A percentile compares a stretch with the other conserved stretches of the same genome.
Conservation (phyloP, 495 filamentous ascomycete genomes). For the Bathelium albidoporum region DNA sequence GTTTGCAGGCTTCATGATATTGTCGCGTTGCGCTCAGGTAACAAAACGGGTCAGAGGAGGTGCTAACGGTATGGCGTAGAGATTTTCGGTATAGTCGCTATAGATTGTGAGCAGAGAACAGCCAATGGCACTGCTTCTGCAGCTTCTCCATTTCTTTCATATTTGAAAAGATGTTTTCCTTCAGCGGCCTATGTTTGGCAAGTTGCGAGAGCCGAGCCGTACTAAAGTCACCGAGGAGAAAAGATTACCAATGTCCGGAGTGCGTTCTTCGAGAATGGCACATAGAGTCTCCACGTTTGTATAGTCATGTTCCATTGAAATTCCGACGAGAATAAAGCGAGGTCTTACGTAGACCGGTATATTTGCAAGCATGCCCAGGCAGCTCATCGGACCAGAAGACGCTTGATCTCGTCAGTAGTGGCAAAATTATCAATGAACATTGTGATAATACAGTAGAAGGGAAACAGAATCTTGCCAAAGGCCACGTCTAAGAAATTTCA, state of each 20-base stretch:
- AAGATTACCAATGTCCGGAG: background rate
- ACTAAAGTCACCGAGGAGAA: background rate
- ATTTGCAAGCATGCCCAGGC: background rate
- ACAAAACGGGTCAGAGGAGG: background rate
- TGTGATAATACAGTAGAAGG: background rate
- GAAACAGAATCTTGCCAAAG: background rate
- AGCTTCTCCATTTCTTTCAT: background rate
- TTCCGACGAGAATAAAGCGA: background rate
- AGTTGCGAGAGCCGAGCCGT: background rate
- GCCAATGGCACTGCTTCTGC: background rate
- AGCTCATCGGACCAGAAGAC: background rate
- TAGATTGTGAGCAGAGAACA: background rate
- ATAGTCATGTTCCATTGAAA: background rate
- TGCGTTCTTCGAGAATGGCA: background rate
- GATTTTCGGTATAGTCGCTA: background rate
- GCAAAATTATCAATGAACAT: background rate
- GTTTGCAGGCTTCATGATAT: background rate
- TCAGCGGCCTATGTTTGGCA: background rate
- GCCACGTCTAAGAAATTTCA: background rate
- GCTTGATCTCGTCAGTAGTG: background rate
- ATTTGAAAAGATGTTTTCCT: background rate
- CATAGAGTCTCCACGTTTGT: background rate
- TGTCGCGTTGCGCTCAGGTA: background rate
- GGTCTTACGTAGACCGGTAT: background rate
- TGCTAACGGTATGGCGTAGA: background rate